Evolutionary conservation across 2,329 filamentous ascomycete species (phyloP).

Genomic region (Fusarium austroafricanum): DNA sequence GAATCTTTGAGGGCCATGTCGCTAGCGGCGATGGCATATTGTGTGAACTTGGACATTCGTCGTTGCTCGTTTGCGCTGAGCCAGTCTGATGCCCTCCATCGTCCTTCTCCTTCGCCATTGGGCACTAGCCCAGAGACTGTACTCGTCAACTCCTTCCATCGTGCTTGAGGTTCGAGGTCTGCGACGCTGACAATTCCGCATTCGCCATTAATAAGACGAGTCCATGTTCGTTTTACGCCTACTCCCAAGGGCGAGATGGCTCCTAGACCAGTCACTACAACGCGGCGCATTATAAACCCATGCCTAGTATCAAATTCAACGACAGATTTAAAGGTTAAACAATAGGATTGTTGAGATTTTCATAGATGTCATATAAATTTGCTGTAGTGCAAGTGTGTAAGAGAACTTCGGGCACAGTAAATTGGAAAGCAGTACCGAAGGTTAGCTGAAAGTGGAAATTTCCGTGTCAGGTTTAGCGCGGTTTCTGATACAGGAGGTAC

Average conservation of each 20-base stretch:
- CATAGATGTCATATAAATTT: no score
- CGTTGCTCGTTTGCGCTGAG: constrained; percentile 67
- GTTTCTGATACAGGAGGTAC: background rate
- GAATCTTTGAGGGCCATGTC: constrained; percentile 89
- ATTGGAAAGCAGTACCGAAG: no score
- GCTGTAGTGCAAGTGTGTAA: background rate
- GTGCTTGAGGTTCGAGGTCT: constrained; percentile 63
- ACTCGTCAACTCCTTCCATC: constrained; percentile 81
- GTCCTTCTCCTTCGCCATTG: constrained; percentile 52
- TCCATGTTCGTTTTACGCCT: constrained; percentile 82
- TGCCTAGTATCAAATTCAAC: constrained; percentile 38
- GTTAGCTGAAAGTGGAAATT: constrained; percentile 5
- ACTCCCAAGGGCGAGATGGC: constrained; percentile 87
- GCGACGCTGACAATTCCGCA: constrained; percentile 83
- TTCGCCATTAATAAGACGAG: constrained; percentile 79
- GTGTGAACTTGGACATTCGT: constrained; percentile 90
- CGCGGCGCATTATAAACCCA: constrained; percentile 71
- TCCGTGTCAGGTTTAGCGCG: constrained; percentile 41
- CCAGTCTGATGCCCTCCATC: constrained; percentile 68
- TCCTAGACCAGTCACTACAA: constrained; percentile 86
- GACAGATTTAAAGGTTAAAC: background rate
- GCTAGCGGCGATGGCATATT: constrained; percentile 89
- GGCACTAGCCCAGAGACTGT: constrained; percentile 88
- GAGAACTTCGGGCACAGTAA: background rate
- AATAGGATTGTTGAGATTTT: background rate